phyloP scores from a whole-genome alignment of 1,284 basidiomycete species.

The Tranzscheliella williamsii region DNA sequence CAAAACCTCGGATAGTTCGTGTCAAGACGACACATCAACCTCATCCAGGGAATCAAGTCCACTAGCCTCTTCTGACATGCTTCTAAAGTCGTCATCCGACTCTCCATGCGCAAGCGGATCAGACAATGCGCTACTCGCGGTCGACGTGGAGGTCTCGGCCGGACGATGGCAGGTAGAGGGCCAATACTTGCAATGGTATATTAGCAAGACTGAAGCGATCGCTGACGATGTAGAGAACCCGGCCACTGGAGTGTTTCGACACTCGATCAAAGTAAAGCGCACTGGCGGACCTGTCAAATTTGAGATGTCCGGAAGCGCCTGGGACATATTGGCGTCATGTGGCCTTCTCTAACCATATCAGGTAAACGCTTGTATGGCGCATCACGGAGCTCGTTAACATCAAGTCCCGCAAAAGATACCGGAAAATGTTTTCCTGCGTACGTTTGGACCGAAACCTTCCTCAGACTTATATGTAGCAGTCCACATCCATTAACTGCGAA shows the following conservation, averaged over 20 bases:
- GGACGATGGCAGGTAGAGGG: slow-evolving; percentile 74
- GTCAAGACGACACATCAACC: no score
- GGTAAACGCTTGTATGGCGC: no score
- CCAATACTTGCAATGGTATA: slow-evolving; percentile 80
- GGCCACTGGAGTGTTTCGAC: slow-evolving; percentile 16
- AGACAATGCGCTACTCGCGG: slow-evolving; percentile 28
- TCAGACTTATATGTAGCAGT: no score
- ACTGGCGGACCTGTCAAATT: slow-evolving; percentile 22
- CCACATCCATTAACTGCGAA: no score
- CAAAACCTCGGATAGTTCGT: not conserved
- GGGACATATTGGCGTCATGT: slow-evolving; percentile 25
- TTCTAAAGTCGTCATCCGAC: slow-evolving; percentile 3
- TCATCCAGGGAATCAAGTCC: slow-evolving; percentile 4
- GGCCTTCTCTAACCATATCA: slow-evolving; percentile 26
- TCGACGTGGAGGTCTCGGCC: slow-evolving; percentile 66
- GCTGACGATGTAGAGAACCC: slow-evolving; percentile 14
- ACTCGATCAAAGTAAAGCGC: slow-evolving; percentile 32
- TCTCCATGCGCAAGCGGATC: not conserved
- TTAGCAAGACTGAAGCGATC: slow-evolving; percentile 60
- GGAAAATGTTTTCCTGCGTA: no score
- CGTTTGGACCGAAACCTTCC: no score
- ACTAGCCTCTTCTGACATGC: slow-evolving; percentile 11
- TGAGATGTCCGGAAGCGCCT: slow-evolving; percentile 30
- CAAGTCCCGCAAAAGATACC: no score
- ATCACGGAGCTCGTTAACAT: no score